Percentiles rank a stretch among this genome's conserved stretches.
Evolutionary conservation across 179 eudicot genomes (phyloP).

Genomic region (Amaranthus tricolor): DNA sequence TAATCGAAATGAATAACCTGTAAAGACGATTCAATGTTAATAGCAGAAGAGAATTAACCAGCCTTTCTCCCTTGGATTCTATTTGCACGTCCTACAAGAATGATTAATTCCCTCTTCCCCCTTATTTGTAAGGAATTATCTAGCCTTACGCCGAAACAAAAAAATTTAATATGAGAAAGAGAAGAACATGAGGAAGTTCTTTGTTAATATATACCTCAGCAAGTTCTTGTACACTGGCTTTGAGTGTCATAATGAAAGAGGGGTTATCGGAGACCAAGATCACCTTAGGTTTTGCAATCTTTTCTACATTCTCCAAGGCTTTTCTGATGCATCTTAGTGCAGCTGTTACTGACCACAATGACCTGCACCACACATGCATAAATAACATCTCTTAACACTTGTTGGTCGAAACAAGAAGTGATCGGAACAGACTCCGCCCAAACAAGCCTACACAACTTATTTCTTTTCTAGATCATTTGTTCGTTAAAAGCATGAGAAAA

Average conservation of each 20-base stretch:
- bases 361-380: slow-evolving; percentile 36
- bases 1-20: slow-evolving; percentile 91
- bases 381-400: slow-evolving; percentile 2
- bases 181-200: no score
- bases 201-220: slow-evolving; percentile 53
- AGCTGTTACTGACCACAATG: slow-evolving; percentile 72
- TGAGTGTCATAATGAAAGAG: slow-evolving; percentile 51
- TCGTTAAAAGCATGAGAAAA: no score
- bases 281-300: slow-evolving; percentile 48
- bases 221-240: slow-evolving; percentile 49
- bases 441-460: no score
- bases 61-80: no score
- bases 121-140: no score
- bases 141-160: no score
- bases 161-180: no score
- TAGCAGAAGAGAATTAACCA: background rate
- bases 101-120: no score
- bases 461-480: no score
- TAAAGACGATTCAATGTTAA: background rate
- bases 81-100: no score
- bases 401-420: background rate
- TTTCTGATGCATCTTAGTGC: slow-evolving; percentile 70
- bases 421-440: background rate
- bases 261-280: slow-evolving; percentile 92
- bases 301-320: slow-evolving; percentile 40